Percentiles rank a stretch among this genome's conserved stretches.
Evolutionary conservation across 257 asterid genomes (phyloP).

Genomic region (Solanum chilense): DNA sequence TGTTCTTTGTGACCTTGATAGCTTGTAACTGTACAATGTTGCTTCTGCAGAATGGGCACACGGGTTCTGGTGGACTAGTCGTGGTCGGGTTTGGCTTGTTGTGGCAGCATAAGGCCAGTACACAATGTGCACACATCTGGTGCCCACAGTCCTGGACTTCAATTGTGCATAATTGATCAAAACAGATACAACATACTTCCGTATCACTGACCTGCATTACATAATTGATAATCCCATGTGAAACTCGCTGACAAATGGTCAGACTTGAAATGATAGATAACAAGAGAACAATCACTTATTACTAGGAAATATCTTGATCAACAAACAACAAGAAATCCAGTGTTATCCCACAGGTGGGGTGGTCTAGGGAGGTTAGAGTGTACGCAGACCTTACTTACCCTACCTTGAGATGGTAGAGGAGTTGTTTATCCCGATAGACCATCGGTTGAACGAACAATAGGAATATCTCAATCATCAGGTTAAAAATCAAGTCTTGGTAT

Average conservation of each 20-base stretch:
- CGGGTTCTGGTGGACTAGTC: conserved; percentile 36
- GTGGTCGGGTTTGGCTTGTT: conserved; percentile 82
- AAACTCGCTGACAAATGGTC: background rate
- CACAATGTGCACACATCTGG: conserved; percentile 93
- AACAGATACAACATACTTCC: conserved; percentile 87
- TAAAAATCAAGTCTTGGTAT: background rate
- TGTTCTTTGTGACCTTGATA: conserved; percentile 39
- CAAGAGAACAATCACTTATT: background rate
- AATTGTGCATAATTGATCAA: conserved; percentile 83
- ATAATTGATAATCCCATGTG: background rate
- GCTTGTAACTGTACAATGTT: conserved; percentile 58
- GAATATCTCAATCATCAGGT: background rate
- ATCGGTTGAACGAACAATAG: background rate
- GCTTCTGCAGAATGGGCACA: conserved; percentile 96
- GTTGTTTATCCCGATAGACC: background rate
- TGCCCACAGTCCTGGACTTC: conserved; percentile 95
- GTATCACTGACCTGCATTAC: conserved; percentile 53
- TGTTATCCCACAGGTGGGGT: background rate
- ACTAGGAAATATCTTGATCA: background rate
- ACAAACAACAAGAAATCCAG: background rate
- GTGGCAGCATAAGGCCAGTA: conserved; percentile 82
- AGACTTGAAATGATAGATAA: background rate
- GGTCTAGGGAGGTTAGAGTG: background rate
- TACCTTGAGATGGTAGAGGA: background rate
- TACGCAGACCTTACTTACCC: background rate